phyloP scores from a whole-genome alignment of 805 yeast genomes.

The Hanseniaspora lindneri region DNA sequence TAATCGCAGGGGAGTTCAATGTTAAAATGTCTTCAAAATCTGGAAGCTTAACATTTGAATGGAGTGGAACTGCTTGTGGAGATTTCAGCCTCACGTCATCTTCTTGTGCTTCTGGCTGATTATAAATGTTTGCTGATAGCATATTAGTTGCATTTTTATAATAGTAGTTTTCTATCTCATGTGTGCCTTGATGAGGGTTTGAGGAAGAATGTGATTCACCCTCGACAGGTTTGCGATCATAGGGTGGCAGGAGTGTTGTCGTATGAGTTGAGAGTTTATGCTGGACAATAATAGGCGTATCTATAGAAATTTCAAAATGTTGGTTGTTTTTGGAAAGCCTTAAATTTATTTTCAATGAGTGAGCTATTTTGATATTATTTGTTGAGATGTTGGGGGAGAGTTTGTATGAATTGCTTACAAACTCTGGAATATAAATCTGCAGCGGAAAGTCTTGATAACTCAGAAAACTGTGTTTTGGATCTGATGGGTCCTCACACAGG shows the following conservation, averaged over 20 bases:
- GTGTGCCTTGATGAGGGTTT: neutral
- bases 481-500: conserved; percentile 30
- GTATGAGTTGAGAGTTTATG: conserved; percentile 71
- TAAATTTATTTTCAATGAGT: conserved; percentile 86
- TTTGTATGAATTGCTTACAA: conserved; percentile 41
- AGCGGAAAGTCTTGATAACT: conserved; percentile 73
- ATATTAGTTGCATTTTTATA: conserved; percentile 5
- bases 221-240: conserved; percentile 23
- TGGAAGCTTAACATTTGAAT: conserved; percentile 3
- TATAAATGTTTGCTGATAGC: conserved; percentile 11
- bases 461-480: conserved; percentile 41
- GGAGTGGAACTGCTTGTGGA: conserved; percentile 11
- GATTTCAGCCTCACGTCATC: conserved; percentile 12
- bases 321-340: conserved; percentile 73
- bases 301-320: conserved; percentile 89
- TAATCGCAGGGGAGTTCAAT: conserved; percentile 6
- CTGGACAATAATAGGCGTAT: conserved; percentile 80
- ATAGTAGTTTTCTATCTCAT: neutral
- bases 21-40: conserved; percentile 13
- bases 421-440: conserved; percentile 72
- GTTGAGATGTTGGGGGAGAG: conserved; percentile 80
- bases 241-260: conserved; percentile 65
- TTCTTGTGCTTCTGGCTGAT: conserved; percentile 7
- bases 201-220: neutral
- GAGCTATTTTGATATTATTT: conserved; percentile 73